Evolutionary conservation across 2,329 filamentous ascomycete genomes (phyloP).

Genomic region (Aureobasidium sp.): DNA sequence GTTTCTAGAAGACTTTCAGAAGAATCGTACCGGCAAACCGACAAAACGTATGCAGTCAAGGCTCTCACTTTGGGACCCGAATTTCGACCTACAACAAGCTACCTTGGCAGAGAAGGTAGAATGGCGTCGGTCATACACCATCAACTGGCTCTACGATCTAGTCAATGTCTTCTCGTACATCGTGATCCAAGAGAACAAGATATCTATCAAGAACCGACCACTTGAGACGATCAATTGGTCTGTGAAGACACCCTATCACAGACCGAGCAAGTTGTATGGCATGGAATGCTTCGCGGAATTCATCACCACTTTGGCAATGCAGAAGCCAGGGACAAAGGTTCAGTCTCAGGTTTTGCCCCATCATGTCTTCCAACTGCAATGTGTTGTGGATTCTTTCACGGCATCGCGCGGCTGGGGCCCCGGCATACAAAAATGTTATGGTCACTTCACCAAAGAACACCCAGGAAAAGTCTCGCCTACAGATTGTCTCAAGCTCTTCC

Average conservation of each 20-base stretch:
- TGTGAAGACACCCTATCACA: background rate
- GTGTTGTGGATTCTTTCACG: background rate
- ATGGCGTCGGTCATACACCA: background rate
- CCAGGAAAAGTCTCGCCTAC: background rate
- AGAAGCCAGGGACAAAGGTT: background rate
- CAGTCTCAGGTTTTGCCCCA: background rate
- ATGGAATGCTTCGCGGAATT: background rate
- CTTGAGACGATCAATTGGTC: background rate
- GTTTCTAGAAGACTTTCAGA: background rate
- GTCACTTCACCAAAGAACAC: background rate
- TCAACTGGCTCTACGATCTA: background rate
- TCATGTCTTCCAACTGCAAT: background rate
- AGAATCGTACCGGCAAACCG: background rate
- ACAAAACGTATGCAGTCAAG: background rate
- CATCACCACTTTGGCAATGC: background rate
- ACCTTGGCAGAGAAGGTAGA: background rate
- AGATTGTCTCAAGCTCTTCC: background rate
- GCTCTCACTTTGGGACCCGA: background rate
- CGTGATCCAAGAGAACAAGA: background rate
- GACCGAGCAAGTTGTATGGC: background rate
- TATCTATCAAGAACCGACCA: background rate
- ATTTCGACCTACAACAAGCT: background rate
- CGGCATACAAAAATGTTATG: background rate
- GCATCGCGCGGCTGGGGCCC: background rate
- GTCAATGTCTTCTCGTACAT: background rate